Conservation (phyloP, 78 protist species). For the Tieghemostelium lacteum region DNA sequence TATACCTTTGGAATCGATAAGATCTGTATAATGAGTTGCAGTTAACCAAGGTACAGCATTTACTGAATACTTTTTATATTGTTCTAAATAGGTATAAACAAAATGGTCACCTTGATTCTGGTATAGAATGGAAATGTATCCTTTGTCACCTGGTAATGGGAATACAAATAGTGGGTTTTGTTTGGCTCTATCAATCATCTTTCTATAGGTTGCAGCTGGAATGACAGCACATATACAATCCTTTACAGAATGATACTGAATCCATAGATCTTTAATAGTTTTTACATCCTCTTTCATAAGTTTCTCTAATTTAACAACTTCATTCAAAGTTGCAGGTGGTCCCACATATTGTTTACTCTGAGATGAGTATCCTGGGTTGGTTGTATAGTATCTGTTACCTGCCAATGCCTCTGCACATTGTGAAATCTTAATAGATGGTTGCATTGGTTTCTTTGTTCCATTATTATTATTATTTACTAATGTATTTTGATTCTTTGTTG, state of each 20-base stretch:
- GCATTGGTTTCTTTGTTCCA: no score
- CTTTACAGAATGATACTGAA: constrained; percentile 44
- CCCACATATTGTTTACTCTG: constrained; percentile 37
- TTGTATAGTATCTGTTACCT: constrained; percentile 39
- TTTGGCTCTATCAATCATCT: constrained; percentile 42
- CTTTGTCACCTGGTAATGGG: constrained; percentile 80
- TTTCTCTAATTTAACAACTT: constrained; percentile 38
- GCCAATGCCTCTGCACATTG: constrained; percentile 52
- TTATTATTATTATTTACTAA: no score
- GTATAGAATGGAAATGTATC: constrained; percentile 63
- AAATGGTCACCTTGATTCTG: constrained; percentile 71
- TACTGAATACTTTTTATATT: constrained; percentile 55
- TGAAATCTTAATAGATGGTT: constrained; percentile 17
- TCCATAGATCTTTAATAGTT: constrained; percentile 50
- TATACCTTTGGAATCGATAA: constrained; percentile 52
- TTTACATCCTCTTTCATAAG: constrained; percentile 26
- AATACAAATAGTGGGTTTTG: constrained; percentile 51
- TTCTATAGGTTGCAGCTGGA: constrained; percentile 45
- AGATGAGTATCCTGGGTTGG: constrained; percentile 32
- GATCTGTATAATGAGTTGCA: constrained; percentile 63
- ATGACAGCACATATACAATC: constrained; percentile 71
- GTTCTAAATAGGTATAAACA: constrained; percentile 66
- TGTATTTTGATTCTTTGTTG: no score
- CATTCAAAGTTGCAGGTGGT: constrained; percentile 55
- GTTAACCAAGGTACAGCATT: constrained; percentile 70